A percentile compares a stretch with the other conserved stretches of the same genome.
These are phyloP conservation scores for Populus tomentosa DNA, from an alignment of 441 rosid species.

Conservation along the genomic window DNA sequence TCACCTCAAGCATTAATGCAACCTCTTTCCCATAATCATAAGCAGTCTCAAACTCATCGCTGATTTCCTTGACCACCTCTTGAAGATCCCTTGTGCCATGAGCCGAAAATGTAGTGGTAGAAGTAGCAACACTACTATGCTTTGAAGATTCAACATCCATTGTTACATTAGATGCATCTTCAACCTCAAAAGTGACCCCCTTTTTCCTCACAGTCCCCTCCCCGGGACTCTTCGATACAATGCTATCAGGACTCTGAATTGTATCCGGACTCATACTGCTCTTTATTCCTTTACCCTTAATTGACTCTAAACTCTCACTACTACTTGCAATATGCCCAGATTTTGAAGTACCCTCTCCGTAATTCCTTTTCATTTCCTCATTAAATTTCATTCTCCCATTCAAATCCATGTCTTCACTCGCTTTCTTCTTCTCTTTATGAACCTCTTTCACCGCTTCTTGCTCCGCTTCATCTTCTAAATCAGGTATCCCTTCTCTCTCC, in stretches of 20 bases:
- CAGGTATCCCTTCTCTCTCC: constrained; percentile 95
- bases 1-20: constrained; percentile 85
- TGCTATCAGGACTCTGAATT: constrained; percentile 36
- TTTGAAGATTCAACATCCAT: constrained; percentile 60
- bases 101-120: constrained; percentile 48
- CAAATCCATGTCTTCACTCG: constrained; percentile 22
- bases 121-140: constrained; percentile 38
- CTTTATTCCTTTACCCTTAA: constrained; percentile 36
- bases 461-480: constrained; percentile 87
- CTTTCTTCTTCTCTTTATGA: constrained; percentile 31
- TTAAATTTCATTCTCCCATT: constrained; percentile 11
- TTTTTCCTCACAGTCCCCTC: constrained; percentile 52
- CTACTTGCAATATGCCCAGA: constrained; percentile 13
- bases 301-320: constrained; percentile 35
- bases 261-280: constrained; percentile 34
- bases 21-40: constrained; percentile 81
- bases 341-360: constrained; percentile 66
- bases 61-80: constrained; percentile 84
- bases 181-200: constrained; percentile 81
- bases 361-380: constrained; percentile 25
- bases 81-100: constrained; percentile 76
- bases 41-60: constrained; percentile 80
- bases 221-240: constrained; percentile 43
- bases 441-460: constrained; percentile 41
- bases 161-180: constrained; percentile 33